These are phyloP conservation scores for Cercospora zeina DNA, from an alignment of 2,329 filamentous ascomycete species.

Conservation along the genomic window DNA sequence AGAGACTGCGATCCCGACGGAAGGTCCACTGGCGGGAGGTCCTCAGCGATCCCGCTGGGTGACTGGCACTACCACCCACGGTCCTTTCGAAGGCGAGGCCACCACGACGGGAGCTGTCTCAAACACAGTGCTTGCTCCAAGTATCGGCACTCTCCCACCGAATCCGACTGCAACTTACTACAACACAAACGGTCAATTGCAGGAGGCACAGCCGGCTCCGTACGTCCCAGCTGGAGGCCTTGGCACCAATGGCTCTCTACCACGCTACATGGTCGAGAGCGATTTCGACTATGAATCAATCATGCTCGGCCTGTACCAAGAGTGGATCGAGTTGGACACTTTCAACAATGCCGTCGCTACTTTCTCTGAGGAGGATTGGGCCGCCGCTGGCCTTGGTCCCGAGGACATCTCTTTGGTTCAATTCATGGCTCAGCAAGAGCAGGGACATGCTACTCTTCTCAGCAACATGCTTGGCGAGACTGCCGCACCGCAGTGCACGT, in stretches of 20 bases:
- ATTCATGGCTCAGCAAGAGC: conserved; percentile 76
- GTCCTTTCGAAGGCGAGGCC: conserved; percentile 64
- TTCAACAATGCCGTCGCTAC: conserved; percentile 73
- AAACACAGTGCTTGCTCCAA: conserved; percentile 58
- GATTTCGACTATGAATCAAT: conserved; percentile 84
- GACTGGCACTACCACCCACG: conserved; percentile 66
- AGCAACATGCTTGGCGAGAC: conserved; percentile 74
- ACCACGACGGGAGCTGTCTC: conserved; percentile 70
- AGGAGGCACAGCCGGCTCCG: conserved; percentile 67
- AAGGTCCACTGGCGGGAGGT: conserved; percentile 40
- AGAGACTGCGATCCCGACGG: conserved; percentile 36
- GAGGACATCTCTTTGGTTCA: conserved; percentile 70
- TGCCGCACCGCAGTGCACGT: conserved; percentile 72
- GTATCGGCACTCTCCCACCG: conserved; percentile 60
- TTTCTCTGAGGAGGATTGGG: conserved; percentile 70
- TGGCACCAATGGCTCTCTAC: conserved; percentile 74
- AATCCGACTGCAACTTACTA: conserved; percentile 67
- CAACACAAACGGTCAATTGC: conserved; percentile 67
- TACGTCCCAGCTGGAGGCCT: conserved; percentile 70
- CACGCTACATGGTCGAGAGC: conserved; percentile 73
- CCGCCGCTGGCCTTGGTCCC: conserved; percentile 64
- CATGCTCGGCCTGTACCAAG: conserved; percentile 72
- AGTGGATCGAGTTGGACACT: conserved; percentile 81
- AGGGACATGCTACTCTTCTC: conserved; percentile 74
- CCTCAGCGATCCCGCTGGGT: conserved; percentile 52